A percentile compares a stretch with the other conserved stretches of the same genome.
These are phyloP conservation scores for Calonectria montana DNA, from an alignment of 2,329 filamentous ascomycete genomes.

Conservation along the genomic window DNA sequence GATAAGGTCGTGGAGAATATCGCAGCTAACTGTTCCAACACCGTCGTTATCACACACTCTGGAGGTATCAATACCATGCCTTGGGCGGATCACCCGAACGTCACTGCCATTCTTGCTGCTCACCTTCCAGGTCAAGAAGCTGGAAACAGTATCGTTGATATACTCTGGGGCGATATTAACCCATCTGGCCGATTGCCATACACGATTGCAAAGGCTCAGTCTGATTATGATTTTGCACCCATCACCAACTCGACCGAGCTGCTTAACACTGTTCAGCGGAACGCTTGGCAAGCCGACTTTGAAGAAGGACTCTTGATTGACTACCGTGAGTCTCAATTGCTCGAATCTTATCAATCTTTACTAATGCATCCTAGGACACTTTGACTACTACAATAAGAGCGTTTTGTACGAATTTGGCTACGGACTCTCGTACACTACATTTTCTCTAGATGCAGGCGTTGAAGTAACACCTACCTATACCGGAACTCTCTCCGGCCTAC, in stretches of 20 bases:
- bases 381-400: slow-evolving; percentile 5
- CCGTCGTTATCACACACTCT: background rate
- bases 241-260: background rate
- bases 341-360: background rate
- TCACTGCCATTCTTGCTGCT: background rate
- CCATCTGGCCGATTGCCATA: background rate
- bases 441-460: background rate
- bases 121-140: slow-evolving; percentile 6
- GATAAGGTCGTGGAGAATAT: background rate
- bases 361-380: background rate
- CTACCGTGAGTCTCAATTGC: background rate
- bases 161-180: slow-evolving; percentile 4
- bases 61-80: slow-evolving; percentile 3
- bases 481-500: background rate
- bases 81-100: slow-evolving; percentile 1
- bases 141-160: slow-evolving; percentile 12
- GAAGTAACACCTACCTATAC: background rate
- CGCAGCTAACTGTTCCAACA: background rate
- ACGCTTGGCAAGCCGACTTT: background rate
- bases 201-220: background rate
- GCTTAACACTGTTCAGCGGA: background rate
- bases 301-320: background rate
- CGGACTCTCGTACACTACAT: background rate
- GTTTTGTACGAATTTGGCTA: background rate
- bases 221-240: background rate